Evolutionary conservation across 179 eudicot species (phyloP).

Genomic region (Beta lomatogona): DNA sequence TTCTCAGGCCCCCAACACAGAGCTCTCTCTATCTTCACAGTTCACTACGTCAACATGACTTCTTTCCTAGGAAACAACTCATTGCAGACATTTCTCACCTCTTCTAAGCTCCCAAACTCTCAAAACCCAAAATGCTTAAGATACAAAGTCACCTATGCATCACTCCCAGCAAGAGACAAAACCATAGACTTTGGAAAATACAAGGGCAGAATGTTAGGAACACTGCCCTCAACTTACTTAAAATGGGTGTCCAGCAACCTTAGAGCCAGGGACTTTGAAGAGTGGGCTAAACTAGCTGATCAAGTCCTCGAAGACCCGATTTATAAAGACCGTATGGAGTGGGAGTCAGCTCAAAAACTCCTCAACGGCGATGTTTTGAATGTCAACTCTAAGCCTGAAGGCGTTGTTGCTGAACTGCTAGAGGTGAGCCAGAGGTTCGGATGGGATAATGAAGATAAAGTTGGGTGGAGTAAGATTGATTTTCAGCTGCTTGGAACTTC

Average conservation of each 20-base stretch:
- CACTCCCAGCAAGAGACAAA: slow-evolving; percentile 58
- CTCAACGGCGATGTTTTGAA: slow-evolving; percentile 45
- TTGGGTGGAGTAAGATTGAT: slow-evolving; percentile 63
- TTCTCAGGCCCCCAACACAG: neutral
- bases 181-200: slow-evolving; percentile 75
- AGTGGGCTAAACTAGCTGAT: slow-evolving; percentile 69
- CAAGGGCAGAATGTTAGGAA: slow-evolving; percentile 79
- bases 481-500: slow-evolving; percentile 76
- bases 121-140: slow-evolving; percentile 18
- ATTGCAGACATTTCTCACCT: slow-evolving; percentile 13
- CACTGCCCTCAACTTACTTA: slow-evolving; percentile 71
- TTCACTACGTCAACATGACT: slow-evolving; percentile 20
- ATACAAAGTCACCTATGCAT: slow-evolving; percentile 15
- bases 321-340: slow-evolving; percentile 75
- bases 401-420: slow-evolving; percentile 48
- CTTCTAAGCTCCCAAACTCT: slow-evolving; percentile 9
- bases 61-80: slow-evolving; percentile 27
- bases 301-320: slow-evolving; percentile 71
- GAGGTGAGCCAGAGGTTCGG: slow-evolving; percentile 74
- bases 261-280: slow-evolving; percentile 54
- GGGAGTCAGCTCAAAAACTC: slow-evolving; percentile 70
- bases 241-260: slow-evolving; percentile 72
- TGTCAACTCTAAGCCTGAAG: slow-evolving; percentile 13
- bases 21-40: neutral
- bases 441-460: slow-evolving; percentile 78